These are phyloP conservation scores for Trametes cinnabarina DNA, from an alignment of 768 basidiomycete genomes.

Conservation along the genomic window DNA sequence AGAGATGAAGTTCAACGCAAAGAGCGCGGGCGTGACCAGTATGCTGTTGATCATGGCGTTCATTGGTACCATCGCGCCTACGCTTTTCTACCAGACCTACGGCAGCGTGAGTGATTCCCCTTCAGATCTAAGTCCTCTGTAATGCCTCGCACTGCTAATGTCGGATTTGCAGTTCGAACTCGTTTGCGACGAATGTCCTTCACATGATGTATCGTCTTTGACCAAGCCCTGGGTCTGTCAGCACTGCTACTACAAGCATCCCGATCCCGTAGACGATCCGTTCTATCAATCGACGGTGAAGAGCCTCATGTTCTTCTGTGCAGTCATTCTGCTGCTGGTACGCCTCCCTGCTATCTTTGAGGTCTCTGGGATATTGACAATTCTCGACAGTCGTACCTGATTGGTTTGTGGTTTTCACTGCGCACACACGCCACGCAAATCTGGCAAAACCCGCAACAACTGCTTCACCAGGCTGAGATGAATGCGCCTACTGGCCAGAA, in stretches of 20 bases:
- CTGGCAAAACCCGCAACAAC: slow-evolving; percentile 95
- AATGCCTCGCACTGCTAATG: neutral
- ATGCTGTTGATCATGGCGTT: slow-evolving; percentile 99
- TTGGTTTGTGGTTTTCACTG: slow-evolving; percentile 98
- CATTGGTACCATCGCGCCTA: slow-evolving; percentile 92
- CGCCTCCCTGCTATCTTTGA: neutral
- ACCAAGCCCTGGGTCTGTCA: slow-evolving; percentile 77
- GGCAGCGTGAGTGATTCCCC: slow-evolving; percentile 73
- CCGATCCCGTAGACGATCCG: slow-evolving; percentile 88
- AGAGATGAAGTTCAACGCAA: slow-evolving; percentile 99
- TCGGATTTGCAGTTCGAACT: slow-evolving; percentile 70
- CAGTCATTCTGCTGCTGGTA: slow-evolving; percentile 84
- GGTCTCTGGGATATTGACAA: neutral
- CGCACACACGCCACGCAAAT: slow-evolving; percentile 97
- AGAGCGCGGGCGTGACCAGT: slow-evolving; percentile 96
- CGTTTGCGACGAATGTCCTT: slow-evolving; percentile 78
- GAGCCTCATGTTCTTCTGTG: slow-evolving; percentile 94
- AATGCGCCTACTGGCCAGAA: slow-evolving; percentile 40
- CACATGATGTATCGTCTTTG: slow-evolving; percentile 16
- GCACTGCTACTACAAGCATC: slow-evolving; percentile 93
- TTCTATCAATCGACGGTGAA: slow-evolving; percentile 98
- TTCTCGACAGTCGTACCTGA: slow-evolving; percentile 77
- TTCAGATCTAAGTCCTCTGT: neutral
- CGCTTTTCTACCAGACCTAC: slow-evolving; percentile 96
- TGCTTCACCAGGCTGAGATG: slow-evolving; percentile 66